phyloP scores from a whole-genome alignment of 2,329 filamentous ascomycete species.

The Eutypella sp. region DNA sequence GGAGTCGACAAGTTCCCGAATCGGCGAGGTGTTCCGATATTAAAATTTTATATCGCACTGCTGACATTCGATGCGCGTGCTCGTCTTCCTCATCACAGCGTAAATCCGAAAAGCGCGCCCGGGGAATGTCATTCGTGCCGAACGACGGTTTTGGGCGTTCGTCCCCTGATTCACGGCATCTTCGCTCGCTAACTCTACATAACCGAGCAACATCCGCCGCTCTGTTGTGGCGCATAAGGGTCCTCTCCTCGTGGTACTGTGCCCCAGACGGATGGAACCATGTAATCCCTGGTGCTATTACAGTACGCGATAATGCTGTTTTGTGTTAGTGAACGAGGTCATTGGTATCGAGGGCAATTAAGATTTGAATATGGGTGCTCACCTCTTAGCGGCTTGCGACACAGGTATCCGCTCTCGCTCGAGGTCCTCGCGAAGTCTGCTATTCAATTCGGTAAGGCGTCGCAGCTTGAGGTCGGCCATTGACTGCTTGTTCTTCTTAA shows the following conservation, averaged over 20 bases:
- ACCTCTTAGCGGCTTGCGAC: constrained; percentile 87
- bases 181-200: constrained; percentile 61
- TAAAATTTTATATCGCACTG: not conserved
- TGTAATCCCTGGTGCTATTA: constrained; percentile 96
- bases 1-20: not conserved
- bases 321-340: constrained; percentile 7
- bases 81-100: constrained; percentile 15
- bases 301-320: constrained; percentile 93
- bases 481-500: constrained; percentile 94
- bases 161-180: too few species aligned
- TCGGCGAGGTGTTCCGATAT: not conserved
- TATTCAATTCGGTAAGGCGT: constrained; percentile 93
- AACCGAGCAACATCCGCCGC: constrained; percentile 86
- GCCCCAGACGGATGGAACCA: constrained; percentile 97
- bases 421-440: constrained; percentile 89
- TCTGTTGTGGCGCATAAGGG: constrained; percentile 95
- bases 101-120: constrained; percentile 14
- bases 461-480: constrained; percentile 98
- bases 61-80: constrained; percentile 3
- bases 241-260: constrained; percentile 91
- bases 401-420: constrained; percentile 94
- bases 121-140: constrained; percentile 8
- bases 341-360: too few species aligned
- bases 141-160: too few species aligned
- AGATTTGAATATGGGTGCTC: constrained; percentile 15